Evolutionary conservation across 345 rosid species (phyloP), one percentile per base, ranked within the genome.

Genomic region (Xanthoceras sorbifolium): DNA sequence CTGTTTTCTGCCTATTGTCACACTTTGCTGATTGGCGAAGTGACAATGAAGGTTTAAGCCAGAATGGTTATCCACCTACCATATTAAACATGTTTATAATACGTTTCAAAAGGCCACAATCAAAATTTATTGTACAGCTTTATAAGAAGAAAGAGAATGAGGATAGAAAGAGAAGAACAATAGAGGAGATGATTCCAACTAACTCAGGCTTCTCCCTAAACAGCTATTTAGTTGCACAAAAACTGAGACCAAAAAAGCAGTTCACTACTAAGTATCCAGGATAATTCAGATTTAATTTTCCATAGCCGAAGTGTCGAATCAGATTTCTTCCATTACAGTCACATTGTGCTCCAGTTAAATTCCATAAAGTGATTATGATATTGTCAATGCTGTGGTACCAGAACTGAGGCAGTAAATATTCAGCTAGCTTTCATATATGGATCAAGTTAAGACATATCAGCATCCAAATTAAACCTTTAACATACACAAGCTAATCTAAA

Each of bases 21-120:
- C 86, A 82, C 79, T 84, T 82, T 83, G 93, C 61, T 89, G 83
- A 81, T 84, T 83, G 75, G 79, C 73, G 79, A 93, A 90, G 57
- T 84, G 78, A 74, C 95, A 93, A 64, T 80, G 82, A 84, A 91
- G 92, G 79, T 83, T 87, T 74, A 93, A 83, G 76, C 93, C 89
- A 61, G 94, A 79, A 77, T 84, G 92, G 87, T 94, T 94, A 77
- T 94, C 93, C 79, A 94, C 92, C 98, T 94, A 93, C 70, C 76
- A 78, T 23, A 31, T 61, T 40, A 60, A 50, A 77, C 10, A 74
- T 36, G 4, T 26, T 75, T 22, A 55, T 44, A 64, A 31, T 38
- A 28, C 29, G 32, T 72, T 31, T n/a, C 29, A 52, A 66, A 76
- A 70, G 10, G 68, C 36, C 40, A 72, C 8, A 64, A 28, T 6